Base-by-base conservation (phyloP, 208 protist species). In the Wallacemonas sp. region DNA sequence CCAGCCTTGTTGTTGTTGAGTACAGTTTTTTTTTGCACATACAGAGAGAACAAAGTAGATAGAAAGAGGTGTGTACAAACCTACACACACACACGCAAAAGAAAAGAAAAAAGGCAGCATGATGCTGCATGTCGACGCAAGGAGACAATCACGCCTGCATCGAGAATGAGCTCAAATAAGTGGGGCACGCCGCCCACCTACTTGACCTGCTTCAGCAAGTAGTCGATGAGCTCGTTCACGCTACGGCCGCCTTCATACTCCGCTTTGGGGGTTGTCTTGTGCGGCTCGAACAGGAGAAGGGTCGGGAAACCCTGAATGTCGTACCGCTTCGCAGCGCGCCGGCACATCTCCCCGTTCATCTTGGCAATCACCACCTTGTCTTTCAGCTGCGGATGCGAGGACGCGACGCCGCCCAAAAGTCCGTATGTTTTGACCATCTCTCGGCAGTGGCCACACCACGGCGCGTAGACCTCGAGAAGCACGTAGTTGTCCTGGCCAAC, bases 391-490 rank as follows among this genome's bases (percentile, higher is more conserved):
- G 54, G 63, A 2, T 57, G 59, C 4, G 45, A 3, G 10, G 38
- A 44, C 16, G 70, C 67, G 44, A 72, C 42, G 8, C 33, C 73
- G 4, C 29, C 57, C 16, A 76, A 57, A 33, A 67, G 44, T 1
- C 28, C 70, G 3, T 71, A 62, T 11, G 64, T 29, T 1, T 42
- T 57, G 31, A 73, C 79, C 3, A 82, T 25, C 7, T 84, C 45
- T 1, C 67, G 62, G 31, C 92, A 71, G 72, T 95, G 79, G 18
- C 81, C 82, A 57, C 91, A 95, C 92, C 91, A 93, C 25, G 76
- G 77, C n/a, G 81, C 83, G 67, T 93, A 95, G 54, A 97, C 96
- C 72, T 95, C 82, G 14, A 97, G 46, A 23, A 91, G 59, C 26
- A 78, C 73, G 44, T 71, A 76, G 20, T 55, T 49, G 12, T 79